These are phyloP conservation scores for Colletotrichum sp. DNA, from an alignment of 2,329 filamentous ascomycete genomes.

Conservation along the genomic window DNA sequence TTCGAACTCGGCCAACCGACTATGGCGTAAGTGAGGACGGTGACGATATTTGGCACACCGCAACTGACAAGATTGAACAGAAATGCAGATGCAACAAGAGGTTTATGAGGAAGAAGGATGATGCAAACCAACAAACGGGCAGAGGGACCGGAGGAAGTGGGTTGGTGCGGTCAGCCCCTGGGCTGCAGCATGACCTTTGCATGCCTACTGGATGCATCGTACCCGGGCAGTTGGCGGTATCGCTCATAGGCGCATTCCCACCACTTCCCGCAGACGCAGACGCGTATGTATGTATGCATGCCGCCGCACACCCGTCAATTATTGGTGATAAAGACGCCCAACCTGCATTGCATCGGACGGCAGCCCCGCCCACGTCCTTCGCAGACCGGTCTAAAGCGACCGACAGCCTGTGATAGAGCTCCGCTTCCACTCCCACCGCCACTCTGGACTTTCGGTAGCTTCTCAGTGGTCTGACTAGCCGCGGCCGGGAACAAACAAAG, in stretches of 20 bases:
- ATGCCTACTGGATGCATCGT: slow-evolving; percentile 7
- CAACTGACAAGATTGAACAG: slow-evolving; percentile 33
- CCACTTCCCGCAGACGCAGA: slow-evolving; percentile 14
- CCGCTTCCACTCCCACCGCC: slow-evolving; percentile 9
- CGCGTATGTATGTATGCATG: slow-evolving; percentile 20
- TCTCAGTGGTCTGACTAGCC: slow-evolving; percentile 17
- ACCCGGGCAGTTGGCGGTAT: slow-evolving; percentile 18
- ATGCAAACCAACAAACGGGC: background rate
- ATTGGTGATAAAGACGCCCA: slow-evolving; percentile 18
- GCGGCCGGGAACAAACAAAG: slow-evolving; percentile 2
- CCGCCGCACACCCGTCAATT: slow-evolving; percentile 18
- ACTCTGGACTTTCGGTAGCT: background rate
- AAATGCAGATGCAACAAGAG: slow-evolving; percentile 56
- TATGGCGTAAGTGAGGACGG: slow-evolving; percentile 63
- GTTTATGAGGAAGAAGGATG: slow-evolving; percentile 45
- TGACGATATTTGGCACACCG: background rate
- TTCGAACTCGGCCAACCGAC: slow-evolving; percentile 68
- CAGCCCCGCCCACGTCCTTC: background rate
- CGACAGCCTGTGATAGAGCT: slow-evolving; percentile 5
- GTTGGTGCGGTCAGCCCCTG: slow-evolving; percentile 6
- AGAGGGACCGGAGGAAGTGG: background rate
- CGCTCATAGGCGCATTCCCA: slow-evolving; percentile 17
- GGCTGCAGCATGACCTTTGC: slow-evolving; percentile 1
- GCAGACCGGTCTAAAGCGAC: slow-evolving; percentile 3
- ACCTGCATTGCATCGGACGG: slow-evolving; percentile 19